Percentiles rank a stretch among this genome's conserved stretches.
phyloP scores from a whole-genome alignment of 805 yeast species.

The Kodamaea nitidulidarum region DNA sequence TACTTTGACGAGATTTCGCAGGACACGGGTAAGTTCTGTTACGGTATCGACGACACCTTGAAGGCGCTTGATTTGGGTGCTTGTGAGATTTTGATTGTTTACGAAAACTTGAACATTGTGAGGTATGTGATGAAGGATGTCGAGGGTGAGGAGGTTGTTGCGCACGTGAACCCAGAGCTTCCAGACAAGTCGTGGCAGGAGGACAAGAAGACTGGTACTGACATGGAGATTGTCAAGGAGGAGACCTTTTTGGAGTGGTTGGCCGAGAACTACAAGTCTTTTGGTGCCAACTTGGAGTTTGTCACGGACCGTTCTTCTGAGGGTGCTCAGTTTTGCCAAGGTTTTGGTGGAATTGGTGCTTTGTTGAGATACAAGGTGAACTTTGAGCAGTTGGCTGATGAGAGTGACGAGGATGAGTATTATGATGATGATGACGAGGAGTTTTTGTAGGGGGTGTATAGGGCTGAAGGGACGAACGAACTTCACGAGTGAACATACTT shows the following conservation, averaged over 20 bases:
- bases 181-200: conserved; percentile 71
- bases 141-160: conserved; percentile 74
- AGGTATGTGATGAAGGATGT: conserved; percentile 82
- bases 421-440: conserved; percentile 65
- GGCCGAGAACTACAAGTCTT: conserved; percentile 91
- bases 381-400: conserved; percentile 91
- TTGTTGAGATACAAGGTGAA: conserved; percentile 92
- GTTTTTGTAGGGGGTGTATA: too few species aligned
- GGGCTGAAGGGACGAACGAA: too few species aligned
- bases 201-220: conserved; percentile 84
- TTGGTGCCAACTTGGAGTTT: conserved; percentile 93
- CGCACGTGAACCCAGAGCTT: conserved; percentile 66
- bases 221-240: conserved; percentile 86
- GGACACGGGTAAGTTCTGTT: conserved; percentile 96
- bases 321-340: conserved; percentile 97
- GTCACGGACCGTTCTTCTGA: conserved; percentile 95
- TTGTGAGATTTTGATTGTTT: conserved; percentile 86
- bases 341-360: conserved; percentile 99
- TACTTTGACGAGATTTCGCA: conserved; percentile 97
- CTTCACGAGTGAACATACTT: too few species aligned
- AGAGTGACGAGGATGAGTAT: conserved; percentile 78
- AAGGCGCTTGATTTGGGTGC: conserved; percentile 97
- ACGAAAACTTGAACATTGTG: conserved; percentile 81
- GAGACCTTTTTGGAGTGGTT: conserved; percentile 92
- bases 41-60: conserved; percentile 93